Base-by-base conservation (phyloP, 495 filamentous ascomycete species). In the Annulohypoxylon maeteangense region DNA sequence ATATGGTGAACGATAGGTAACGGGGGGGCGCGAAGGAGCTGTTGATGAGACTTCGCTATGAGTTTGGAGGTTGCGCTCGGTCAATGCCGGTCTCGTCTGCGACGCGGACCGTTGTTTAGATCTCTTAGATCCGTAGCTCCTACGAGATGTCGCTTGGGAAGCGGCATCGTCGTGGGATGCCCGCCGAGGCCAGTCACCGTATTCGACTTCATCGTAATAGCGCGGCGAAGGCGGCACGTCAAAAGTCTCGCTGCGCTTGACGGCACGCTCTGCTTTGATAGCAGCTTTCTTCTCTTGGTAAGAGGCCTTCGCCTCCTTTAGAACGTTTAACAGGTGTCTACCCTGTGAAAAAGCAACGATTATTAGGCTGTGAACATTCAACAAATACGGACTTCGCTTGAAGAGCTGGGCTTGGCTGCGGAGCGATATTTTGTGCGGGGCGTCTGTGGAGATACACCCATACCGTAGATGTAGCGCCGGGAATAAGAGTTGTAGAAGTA, bases 231-330 rank as follows among this genome's bases (percentile, higher is more conserved):
- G 51, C 16, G 68, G 54, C 47, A 78, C 74, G 61, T 84, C 80
- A 55, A 81, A 84, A 11, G 83, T 85, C 61, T 82, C 76, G 47
- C 78, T 76, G 14, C 83, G 78, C 57, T 74, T 76, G 63, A 83
- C 72, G 1, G 78, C 71, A 53, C 90, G 89, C 68, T 89, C 85
- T 11, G 91, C 88, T 75, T 88, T 86, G 69, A 94, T 84, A 68
- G 92, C 88, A 8, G 92, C 89, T 76, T 95, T 95, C 74, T 90
- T 88, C 74, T 96, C 92, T 47, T 88, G 86, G 77, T 97, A 97
- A 48, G 93, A 91, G 29, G 89, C 88, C 76, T 91, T 93, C 63
- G 94, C 94, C 64, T 97, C 92, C 78, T 90, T 94, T 84, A 95
- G 93, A 68, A 97, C 90, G 70, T 87, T 88, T 72, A 96, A 87